These are phyloP conservation scores for Diaporthe sp. DNA, from an alignment of 2,329 filamentous ascomycete species.

Conservation along the genomic window DNA sequence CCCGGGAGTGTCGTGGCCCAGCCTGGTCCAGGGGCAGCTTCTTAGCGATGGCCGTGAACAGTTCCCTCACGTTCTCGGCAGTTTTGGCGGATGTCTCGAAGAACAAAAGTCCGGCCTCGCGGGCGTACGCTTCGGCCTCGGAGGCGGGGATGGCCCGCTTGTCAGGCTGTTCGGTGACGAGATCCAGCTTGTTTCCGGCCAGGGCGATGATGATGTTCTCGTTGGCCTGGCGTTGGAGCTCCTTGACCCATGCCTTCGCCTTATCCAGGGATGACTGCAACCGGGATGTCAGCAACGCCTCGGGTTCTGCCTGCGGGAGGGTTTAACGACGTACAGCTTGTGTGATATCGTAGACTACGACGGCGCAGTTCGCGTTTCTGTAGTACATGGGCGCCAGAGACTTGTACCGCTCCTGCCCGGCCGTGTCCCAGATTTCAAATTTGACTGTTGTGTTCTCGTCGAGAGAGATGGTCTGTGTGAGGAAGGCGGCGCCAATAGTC, in stretches of 20 bases:
- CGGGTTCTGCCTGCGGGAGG: background rate
- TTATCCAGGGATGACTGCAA: conserved; percentile 93
- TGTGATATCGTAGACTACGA: conserved; percentile 99
- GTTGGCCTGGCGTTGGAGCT: conserved; percentile 97
- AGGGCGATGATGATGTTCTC: conserved; percentile 99
- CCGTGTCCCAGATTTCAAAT: conserved; percentile 99
- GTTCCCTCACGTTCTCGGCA: conserved; percentile 92
- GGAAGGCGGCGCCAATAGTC: conserved; percentile 97
- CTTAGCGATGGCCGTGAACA: conserved; percentile 98
- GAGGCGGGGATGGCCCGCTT: conserved; percentile 92
- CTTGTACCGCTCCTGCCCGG: conserved; percentile 98
- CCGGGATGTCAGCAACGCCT: conserved; percentile 45
- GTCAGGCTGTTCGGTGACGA: conserved; percentile 93
- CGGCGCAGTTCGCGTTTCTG: conserved; percentile 98
- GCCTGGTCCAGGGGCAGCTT: conserved; percentile 97
- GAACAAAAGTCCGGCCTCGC: conserved; percentile 93
- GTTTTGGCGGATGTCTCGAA: conserved; percentile 99
- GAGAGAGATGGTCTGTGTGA: conserved; percentile 98
- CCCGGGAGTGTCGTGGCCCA: conserved; percentile 87
- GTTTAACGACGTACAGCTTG: conserved; percentile 82
- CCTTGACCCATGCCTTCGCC: conserved; percentile 99
- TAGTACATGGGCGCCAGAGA: conserved; percentile 99
- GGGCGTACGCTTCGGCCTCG: conserved; percentile 95
- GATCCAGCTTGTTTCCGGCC: conserved; percentile 96
- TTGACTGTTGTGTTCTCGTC: conserved; percentile 99